Percentiles rank a stretch among this genome's conserved stretches.
Evolutionary conservation across 1,284 basidiomycete species (phyloP).

Genomic region (Tilletia horrida): DNA sequence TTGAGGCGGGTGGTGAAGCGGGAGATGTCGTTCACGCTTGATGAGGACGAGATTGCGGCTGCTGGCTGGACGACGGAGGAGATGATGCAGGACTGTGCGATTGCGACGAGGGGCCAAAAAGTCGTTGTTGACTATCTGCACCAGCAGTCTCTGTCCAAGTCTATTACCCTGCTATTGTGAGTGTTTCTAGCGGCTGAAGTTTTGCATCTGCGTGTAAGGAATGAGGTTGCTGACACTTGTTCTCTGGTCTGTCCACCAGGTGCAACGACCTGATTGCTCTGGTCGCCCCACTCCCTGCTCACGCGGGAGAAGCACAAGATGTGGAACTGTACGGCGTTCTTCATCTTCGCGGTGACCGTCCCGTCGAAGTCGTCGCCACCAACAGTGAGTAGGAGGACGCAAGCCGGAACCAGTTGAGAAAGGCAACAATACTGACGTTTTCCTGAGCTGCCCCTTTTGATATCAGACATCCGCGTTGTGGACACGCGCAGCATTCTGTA

Average conservation of each 20-base stretch:
- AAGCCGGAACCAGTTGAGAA: too few relatives aligned
- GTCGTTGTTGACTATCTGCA: conserved; percentile 72
- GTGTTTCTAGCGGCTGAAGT: background rate
- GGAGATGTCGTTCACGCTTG: conserved; percentile 68
- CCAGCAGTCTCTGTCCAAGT: conserved; percentile 52
- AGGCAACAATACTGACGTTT: conserved; percentile 2
- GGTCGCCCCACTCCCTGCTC: conserved; percentile 11
- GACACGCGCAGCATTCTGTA: conserved; percentile 39
- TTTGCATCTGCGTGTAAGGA: conserved; percentile 54
- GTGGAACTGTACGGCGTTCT: conserved; percentile 13
- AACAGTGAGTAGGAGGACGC: conserved; percentile 18
- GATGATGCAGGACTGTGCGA: conserved; percentile 18
- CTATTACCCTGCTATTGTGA: conserved; percentile 65
- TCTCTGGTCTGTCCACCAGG: conserved; percentile 61
- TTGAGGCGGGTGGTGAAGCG: conserved; percentile 87
- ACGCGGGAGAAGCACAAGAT: background rate
- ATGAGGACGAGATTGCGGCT: background rate
- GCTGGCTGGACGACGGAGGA: conserved; percentile 6
- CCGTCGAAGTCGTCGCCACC: conserved; percentile 24
- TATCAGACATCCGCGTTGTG: conserved; percentile 36
- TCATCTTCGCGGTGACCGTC: background rate
- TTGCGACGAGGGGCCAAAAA: background rate
- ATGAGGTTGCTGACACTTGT: conserved; percentile 78
- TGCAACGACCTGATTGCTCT: conserved; percentile 66
- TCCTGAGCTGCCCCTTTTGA: conserved; percentile 27